Evolutionary conservation across 805 yeast species (phyloP), one percentile per base, ranked within the genome.

Genomic region (Candida qinlingensis): DNA sequence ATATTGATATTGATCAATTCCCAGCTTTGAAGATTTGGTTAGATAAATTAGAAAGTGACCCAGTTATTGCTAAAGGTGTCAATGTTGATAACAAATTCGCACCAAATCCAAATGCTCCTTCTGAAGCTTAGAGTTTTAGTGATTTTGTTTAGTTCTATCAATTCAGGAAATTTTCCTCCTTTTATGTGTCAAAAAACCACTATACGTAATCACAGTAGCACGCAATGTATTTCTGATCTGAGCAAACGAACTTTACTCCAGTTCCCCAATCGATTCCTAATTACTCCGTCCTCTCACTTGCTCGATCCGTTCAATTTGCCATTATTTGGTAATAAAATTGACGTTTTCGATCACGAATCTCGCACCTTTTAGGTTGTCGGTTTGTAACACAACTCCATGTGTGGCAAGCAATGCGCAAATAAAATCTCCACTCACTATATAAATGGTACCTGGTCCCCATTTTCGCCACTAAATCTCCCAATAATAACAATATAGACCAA

Each of bases 21-120:
- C 80, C 80, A 34, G 52, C 58, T 35, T 54, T 74, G 27, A 48
- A 64, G 29, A 62, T 67, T 37, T 77, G 81, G 81, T 42, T 63
- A 37, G 69, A 67, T 2, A 59, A 58, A 27, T 56, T 76, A 45
- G 59, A 54, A 3, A 51, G 50, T 8, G 46, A 69, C 27, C 70
- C 70, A 7, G 74, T 26, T 8, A 28, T 47, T 19, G 49, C 49
- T 6, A 42, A 30, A n/a, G 48, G 48, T 36, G n/a, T 28, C 37
- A 46, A 46, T 26, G 45, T 46, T 19, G 48, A 46, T 27, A 46
- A 40, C 44, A 25, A 10, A 4, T 12, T 36, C 12, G 5, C 6
- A 13, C 41, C 40, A 36, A 46, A 37, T 37, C 9, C 7, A 26
- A 44, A 44, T 26, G 46, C 46, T 5, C 42, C 42, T 4, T 25